Percentiles rank a stretch among this genome's conserved stretches.
phyloP scores from a whole-genome alignment of 371 early-diverging fungal genomes.

The Nematocida parisii region DNA sequence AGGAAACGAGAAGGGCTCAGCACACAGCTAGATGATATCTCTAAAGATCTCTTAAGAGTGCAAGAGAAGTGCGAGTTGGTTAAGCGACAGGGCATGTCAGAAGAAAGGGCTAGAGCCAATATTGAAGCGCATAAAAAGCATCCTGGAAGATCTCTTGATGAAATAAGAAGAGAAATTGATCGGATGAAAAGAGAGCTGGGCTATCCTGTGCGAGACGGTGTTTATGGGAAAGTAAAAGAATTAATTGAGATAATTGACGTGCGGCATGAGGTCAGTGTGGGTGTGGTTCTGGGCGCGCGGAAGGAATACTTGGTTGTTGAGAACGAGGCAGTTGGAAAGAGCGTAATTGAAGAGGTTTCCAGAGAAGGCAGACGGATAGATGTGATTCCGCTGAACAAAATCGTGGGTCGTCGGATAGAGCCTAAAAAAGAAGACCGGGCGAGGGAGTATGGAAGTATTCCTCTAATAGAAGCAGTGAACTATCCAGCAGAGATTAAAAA shows the following conservation, averaged over 20 bases:
- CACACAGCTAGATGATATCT: not conserved
- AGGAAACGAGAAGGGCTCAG: conserved; percentile 1
- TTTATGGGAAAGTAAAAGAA: conserved; percentile 71
- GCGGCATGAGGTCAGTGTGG: conserved; percentile 70
- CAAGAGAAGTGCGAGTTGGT: conserved; percentile 45
- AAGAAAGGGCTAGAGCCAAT: not conserved
- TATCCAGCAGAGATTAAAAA: conserved; percentile 61
- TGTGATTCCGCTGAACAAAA: conserved; percentile 92
- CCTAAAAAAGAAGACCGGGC: conserved; percentile 71
- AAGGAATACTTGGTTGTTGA: conserved; percentile 76
- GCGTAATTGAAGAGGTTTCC: conserved; percentile 70
- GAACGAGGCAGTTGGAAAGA: conserved; percentile 79
- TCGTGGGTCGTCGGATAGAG: conserved; percentile 68
- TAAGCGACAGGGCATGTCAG: conserved; percentile 26
- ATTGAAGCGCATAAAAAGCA: not conserved
- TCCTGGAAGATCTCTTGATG: not conserved
- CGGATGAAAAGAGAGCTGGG: conserved; percentile 55
- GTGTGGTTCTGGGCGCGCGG: conserved; percentile 62
- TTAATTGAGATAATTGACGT: conserved; percentile 66
- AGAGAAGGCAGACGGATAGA: conserved; percentile 76
- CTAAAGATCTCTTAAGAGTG: not conserved
- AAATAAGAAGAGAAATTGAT: conserved; percentile 34
- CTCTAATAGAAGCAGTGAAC: conserved; percentile 47
- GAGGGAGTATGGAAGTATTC: conserved; percentile 64
- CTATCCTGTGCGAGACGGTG: conserved; percentile 69